These are phyloP conservation scores for Oryza brachyantha DNA, from an alignment of 176 grass and related monocot genomes.

Conservation along the genomic window DNA sequence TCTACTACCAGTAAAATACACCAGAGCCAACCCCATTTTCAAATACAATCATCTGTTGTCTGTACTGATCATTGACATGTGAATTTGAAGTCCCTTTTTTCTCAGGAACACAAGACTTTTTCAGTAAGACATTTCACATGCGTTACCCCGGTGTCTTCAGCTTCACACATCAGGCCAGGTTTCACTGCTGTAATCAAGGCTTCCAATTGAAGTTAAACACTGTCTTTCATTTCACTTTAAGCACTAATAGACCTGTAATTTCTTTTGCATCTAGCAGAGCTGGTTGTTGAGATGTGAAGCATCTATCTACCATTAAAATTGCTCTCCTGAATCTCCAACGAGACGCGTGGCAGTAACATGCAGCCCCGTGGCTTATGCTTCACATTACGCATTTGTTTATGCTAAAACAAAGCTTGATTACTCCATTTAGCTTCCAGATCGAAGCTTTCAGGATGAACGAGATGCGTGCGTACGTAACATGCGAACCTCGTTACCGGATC, in stretches of 20 bases:
- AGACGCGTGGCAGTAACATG: slow-evolving; percentile 6
- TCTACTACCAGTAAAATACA: no score
- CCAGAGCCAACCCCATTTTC: no score
- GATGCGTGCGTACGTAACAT: neutral
- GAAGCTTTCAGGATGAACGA: neutral
- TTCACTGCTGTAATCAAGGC: neutral
- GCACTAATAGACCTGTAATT: neutral
- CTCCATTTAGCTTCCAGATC: neutral
- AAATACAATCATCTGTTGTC: neutral
- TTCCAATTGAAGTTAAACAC: neutral
- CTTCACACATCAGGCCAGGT: neutral
- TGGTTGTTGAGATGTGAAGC: slow-evolving; percentile 6
- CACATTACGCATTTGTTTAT: neutral
- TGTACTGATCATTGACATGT: neutral
- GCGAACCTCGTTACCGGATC: neutral
- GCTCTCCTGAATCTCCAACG: neutral
- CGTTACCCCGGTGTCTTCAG: neutral
- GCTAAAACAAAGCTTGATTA: neutral
- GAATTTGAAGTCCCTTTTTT: no score
- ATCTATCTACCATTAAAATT: neutral
- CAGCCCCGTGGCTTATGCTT: neutral
- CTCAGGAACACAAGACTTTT: neutral
- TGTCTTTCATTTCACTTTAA: neutral
- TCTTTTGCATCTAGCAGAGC: neutral
- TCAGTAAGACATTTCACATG: neutral